phyloP scores from a whole-genome alignment of 2,329 filamentous ascomycete genomes.

The Aspergillus oerlinghausenensis region DNA sequence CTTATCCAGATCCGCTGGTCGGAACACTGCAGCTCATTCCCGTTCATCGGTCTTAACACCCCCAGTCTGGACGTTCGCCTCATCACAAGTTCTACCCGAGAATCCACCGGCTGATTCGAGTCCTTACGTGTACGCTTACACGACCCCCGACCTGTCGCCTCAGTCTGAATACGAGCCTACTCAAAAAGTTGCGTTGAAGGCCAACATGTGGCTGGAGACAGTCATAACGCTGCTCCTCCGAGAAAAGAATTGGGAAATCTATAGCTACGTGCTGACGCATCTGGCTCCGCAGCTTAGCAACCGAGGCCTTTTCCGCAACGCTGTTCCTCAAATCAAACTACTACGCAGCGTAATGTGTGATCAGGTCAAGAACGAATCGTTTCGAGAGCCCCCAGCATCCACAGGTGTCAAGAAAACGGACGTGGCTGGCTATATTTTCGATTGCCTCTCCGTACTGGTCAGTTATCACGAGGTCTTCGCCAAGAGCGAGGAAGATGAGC shows the following conservation, averaged over 20 bases:
- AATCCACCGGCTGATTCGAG: constrained; percentile 48
- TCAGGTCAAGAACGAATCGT: constrained; percentile 70
- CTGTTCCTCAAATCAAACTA: constrained; percentile 69
- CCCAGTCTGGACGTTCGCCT: constrained; percentile 56
- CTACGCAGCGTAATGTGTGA: constrained; percentile 75
- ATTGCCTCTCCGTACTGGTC: constrained; percentile 79
- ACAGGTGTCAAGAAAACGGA: constrained; percentile 81
- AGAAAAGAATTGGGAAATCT: constrained; percentile 83
- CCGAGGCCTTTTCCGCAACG: constrained; percentile 73
- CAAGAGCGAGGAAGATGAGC: constrained; percentile 81
- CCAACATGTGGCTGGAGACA: constrained; percentile 70
- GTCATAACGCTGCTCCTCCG: constrained; percentile 69
- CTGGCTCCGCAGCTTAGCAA: constrained; percentile 85
- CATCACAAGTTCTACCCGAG: constrained; percentile 51
- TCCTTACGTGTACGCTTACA: constrained; percentile 47
- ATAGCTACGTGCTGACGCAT: constrained; percentile 83
- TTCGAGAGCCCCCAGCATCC: constrained; percentile 74
- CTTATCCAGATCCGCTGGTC: constrained; percentile 29
- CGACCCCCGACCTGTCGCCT: constrained; percentile 32
- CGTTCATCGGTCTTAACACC: constrained; percentile 35
- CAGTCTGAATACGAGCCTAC: constrained; percentile 19
- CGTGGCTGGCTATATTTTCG: constrained; percentile 82
- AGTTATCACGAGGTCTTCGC: constrained; percentile 84
- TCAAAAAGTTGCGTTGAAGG: constrained; percentile 50
- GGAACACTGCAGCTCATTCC: constrained; percentile 29